A percentile compares a stretch with the other conserved stretches of the same genome.
phyloP scores from a whole-genome alignment of 768 basidiomycete species.

The Boletellus ananas region DNA sequence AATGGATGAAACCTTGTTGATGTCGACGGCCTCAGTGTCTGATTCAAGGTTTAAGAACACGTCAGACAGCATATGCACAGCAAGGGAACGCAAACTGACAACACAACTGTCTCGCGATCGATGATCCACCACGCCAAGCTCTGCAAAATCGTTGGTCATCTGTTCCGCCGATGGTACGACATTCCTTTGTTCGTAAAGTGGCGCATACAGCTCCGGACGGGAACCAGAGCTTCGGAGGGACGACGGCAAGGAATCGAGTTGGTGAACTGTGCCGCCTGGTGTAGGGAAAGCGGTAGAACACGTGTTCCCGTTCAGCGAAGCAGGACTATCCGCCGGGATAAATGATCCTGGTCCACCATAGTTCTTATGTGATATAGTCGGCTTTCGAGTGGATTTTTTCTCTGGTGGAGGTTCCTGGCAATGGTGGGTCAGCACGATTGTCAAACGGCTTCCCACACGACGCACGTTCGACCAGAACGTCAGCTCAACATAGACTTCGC shows the following conservation, averaged over 20 bases:
- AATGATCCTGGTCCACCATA: constrained; percentile 82
- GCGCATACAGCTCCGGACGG: constrained; percentile 65
- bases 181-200: constrained; percentile 63
- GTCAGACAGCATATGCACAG: constrained; percentile 10
- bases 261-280: constrained; percentile 34
- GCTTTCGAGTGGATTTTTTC: constrained; percentile 54
- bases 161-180: constrained; percentile 44
- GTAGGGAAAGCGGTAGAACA: constrained; percentile 6
- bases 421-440: constrained; percentile 5
- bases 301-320: constrained; percentile 23
- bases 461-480: constrained; percentile 95
- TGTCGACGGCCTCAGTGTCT: constrained; percentile 37
- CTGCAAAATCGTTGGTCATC: constrained; percentile 61
- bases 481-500: constrained; percentile 93
- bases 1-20: constrained; percentile 33
- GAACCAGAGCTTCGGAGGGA: constrained; percentile 62
- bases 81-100: constrained; percentile 37
- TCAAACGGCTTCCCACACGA: not conserved
- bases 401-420: constrained; percentile 75
- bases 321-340: constrained; percentile 44
- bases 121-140: constrained; percentile 52
- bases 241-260: constrained; percentile 51
- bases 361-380: constrained; percentile 50
- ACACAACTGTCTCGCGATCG: constrained; percentile 56
- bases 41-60: constrained; percentile 29